Evolutionary conservation across 2,329 filamentous ascomycete genomes (phyloP), one percentile per base, ranked within the genome.

Genomic region (Neonectria neomacrospora): DNA sequence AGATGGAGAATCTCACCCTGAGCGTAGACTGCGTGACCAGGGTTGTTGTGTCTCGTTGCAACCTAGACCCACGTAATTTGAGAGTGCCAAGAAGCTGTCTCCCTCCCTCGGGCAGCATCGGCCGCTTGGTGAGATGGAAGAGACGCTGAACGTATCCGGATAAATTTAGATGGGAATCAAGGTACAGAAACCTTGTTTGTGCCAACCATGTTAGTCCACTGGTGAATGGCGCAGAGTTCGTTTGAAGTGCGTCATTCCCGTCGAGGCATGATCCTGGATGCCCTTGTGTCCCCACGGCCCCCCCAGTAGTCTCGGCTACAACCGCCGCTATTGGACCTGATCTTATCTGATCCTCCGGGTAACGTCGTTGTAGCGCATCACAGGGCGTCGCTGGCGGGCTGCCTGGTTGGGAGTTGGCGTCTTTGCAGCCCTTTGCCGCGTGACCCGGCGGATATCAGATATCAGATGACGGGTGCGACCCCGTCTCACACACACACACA

Each of bases 261-360:
- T 10, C 37, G n/a, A 20, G n/a, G 37, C 37, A 9, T 41, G 37
- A 41, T 41, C 37, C 37, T 5, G 37, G n/a, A 9, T 7, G 11
- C 30, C n/a, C n/a, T n/a, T 7, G 7, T n/a, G 16, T n/a, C 37
- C 37, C n/a, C 37, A 18, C 20, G 58, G 16, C 34, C 11, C 16
- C 58, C 58, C 54, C 48, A 58, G 30, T 71, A 18, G 37, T 8
- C 30, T 5, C 69, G 69, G 69, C 39, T 71, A 68, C 64, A 71
- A 72, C 69, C 69, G 69, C 62, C 23, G 26, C 64, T 22, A 71
- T 71, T 71, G 69, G 69, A 61, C 44, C 51, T 59, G 18, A 71
- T 71, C 70, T 71, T 72, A 71, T 71, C 70, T 69, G 70, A 71
- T 71, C 54, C 50, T 57, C 23, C n/a, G n/a, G n/a, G n/a, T n/a